Base-by-base conservation (phyloP, 805 yeast genomes). In the Candida alai region DNA sequence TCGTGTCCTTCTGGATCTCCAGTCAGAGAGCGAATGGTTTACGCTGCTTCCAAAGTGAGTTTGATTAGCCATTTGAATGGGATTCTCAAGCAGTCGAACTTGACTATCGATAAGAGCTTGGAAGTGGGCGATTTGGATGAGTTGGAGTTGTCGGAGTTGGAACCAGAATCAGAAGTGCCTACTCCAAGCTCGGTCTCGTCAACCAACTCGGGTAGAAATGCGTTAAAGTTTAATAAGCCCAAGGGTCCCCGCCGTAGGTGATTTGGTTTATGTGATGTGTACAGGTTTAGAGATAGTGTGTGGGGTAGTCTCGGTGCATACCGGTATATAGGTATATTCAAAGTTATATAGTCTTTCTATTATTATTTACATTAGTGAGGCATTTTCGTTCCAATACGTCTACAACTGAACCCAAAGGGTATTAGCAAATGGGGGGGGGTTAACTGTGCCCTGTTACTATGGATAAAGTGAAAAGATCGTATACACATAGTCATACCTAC, bases 1-100 rank as follows among this genome's bases (percentile, higher is more conserved):
- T 72, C 90, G 6, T 89, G 96, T 57, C 97, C 98, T 3, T 78
- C 94, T 0, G 88, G 89, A 1, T 81, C 96, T 27, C 80, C 79
- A 58, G 93, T 93, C 25, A 84, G 81, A 56, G 93, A 88, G 34
- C 74, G 97, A 48, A 90, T 90, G 97, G 56, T 88, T 32, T 87
- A 88, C 51, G 97, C 98, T 1, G 75, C 95, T 3, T 82, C 81
- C 41, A 82, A 79, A 51, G 70, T 68, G 34, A 83, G 81, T 6
- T 69, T 83, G 35, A 57, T 78, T 21, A 68, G 65, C 29, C 67
- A 72, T 38, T 61, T 84, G 51, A 65, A 70, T 40, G 41, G 51
- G 13, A 37, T 51, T 6, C 60, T 59, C 28, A 53, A 52, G 1
- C 45, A 69, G 22, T 51, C 54, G 7, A 41, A 37, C 12, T 42